Conservation (phyloP, 768 basidiomycete species). For the Rhizopogon sp. region DNA sequence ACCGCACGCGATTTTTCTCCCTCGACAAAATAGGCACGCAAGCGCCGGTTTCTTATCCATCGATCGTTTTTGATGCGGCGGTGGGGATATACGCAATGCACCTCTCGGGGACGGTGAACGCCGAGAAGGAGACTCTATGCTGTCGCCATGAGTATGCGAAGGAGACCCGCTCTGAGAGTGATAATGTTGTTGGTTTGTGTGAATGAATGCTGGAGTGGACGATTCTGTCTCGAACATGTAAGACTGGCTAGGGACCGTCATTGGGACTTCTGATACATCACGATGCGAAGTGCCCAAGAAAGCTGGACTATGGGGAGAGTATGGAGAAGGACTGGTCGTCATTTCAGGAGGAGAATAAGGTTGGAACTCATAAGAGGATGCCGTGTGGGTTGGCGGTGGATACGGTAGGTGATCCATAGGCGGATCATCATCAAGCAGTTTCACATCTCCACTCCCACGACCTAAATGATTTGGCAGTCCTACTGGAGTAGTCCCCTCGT, state of each 20-base stretch:
- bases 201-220: conserved; percentile 5
- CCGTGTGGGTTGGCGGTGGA: conserved; percentile 19
- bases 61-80: conserved; percentile 17
- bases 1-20: conserved; percentile 66
- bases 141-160: conserved; percentile 14
- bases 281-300: conserved; percentile 4
- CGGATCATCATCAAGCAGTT: conserved; percentile 14
- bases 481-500: neutral
- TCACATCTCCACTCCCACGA: conserved; percentile 1
- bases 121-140: conserved; percentile 7
- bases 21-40: conserved; percentile 62
- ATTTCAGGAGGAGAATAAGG: neutral
- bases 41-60: conserved; percentile 53
- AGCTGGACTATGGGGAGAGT: conserved; percentile 8
- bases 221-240: conserved; percentile 16
- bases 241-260: conserved; percentile 10
- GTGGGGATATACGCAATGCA: conserved; percentile 15
- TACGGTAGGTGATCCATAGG: conserved; percentile 29
- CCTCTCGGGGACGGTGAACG: conserved; percentile 22
- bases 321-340: conserved; percentile 7
- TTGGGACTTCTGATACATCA: conserved; percentile 21
- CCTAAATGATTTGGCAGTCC: neutral
- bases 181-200: conserved; percentile 8
- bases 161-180: conserved; percentile 5
- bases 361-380: conserved; percentile 18